Base-by-base conservation (phyloP, 306 rosid species). In the Calophaca sinica region DNA sequence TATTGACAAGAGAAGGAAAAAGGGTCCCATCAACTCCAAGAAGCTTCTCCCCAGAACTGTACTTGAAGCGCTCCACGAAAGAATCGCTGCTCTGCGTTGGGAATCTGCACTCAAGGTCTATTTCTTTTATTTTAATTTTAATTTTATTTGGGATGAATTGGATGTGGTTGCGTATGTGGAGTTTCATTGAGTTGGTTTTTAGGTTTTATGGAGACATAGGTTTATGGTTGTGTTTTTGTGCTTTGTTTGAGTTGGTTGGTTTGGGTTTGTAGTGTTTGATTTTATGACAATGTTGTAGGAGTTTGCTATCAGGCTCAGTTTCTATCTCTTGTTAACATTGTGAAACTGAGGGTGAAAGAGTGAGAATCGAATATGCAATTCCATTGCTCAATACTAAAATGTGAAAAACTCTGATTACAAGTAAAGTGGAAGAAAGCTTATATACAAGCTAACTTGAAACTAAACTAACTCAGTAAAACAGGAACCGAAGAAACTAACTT, bases 31-130 rank as follows among this genome's bases (percentile, higher is more conserved):
- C 31, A 88, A 86, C n/a, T 85, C 98, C 51, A 94, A 88, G 85
- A 94, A 86, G 73, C 88, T 91, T 70, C 91, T 91, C 20, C 98
- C 98, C 2, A 75, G 89, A 59, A 94, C 97, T 42, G 88, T 94
- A 0, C 94, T 94, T 6, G 96, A 94, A 85, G 93, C 98, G 2
- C 90, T 91, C 20, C 86, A 94, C 44, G 98, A 94, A 77, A 84
- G 98, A 70, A 77, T 89, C 63, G 68, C 88, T 0, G 94, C 97
- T 62, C 72, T 88, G 68, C 89, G 98, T 3, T 91, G 97, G 94
- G 98, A 94, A 58, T 94, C 98, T 8, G 96, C 98, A 55, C 90
- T 94, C 86, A 94, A 89, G 97, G 98, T 94, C 20, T 3, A 42
- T 33, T 4, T 13, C 13, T 14, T 12, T 31, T 28, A 0, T 4